Percentiles rank a stretch among this genome's conserved stretches.
phyloP scores from a whole-genome alignment of 495 filamentous ascomycete species.

The Penicillium antarcticum region DNA sequence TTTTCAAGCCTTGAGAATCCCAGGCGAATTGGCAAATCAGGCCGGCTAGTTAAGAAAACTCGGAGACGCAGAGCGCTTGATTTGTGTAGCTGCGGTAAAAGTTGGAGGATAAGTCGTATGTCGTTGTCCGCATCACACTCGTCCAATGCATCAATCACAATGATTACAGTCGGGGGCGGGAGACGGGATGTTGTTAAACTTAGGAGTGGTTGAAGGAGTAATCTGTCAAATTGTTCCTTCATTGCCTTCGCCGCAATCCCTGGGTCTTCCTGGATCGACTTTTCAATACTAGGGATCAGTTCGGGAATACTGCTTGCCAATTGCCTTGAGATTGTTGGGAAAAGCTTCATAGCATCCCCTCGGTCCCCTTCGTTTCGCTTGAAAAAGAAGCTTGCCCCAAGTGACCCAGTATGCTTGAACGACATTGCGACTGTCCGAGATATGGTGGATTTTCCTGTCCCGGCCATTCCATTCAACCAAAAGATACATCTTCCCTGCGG shows the following conservation, averaged over 20 bases:
- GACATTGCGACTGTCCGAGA: constrained; percentile 19
- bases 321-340: constrained; percentile 43
- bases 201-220: constrained; percentile 38
- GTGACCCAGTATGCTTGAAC: background rate
- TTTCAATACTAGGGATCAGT: constrained; percentile 22
- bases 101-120: too few species aligned
- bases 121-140: too few species aligned
- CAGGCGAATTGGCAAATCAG: too few species aligned
- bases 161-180: too few species aligned
- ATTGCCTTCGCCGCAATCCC: constrained; percentile 31
- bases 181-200: too few species aligned
- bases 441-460: constrained; percentile 40
- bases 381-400: constrained; percentile 36
- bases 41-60: too few species aligned
- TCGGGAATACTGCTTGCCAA: constrained; percentile 22
- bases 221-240: constrained; percentile 44
- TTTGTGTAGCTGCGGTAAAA: too few species aligned
- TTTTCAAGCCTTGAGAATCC: background rate
- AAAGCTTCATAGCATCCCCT: constrained; percentile 31
- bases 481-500: constrained; percentile 24
- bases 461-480: constrained; percentile 39
- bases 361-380: constrained; percentile 26
- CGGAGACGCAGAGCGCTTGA: too few species aligned
- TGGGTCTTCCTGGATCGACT: constrained; percentile 30
- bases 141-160: too few species aligned